Evolutionary conservation across 805 yeast genomes (phyloP).

Genomic region (Martiniozyma abietophila): DNA sequence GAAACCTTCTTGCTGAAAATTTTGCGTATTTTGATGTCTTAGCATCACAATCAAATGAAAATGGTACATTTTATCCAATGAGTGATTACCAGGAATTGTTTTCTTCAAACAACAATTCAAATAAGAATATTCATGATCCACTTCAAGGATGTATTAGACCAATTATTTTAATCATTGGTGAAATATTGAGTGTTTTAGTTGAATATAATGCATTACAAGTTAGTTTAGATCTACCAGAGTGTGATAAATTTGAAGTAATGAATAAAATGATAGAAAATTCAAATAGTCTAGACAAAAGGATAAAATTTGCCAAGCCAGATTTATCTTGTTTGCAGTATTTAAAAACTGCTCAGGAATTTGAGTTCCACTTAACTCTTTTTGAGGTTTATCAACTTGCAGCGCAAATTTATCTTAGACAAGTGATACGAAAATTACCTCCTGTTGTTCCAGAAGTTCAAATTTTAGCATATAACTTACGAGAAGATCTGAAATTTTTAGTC

Average conservation of each 20-base stretch:
- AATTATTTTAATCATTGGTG: conserved; percentile 29
- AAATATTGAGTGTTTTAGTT: conserved; percentile 26
- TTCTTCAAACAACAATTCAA: conserved; percentile 10
- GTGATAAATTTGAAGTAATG: conserved; percentile 16
- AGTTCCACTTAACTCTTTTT: conserved; percentile 27
- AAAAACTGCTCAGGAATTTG: conserved; percentile 18
- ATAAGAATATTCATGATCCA: conserved; percentile 26
- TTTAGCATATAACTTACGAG: conserved; percentile 13
- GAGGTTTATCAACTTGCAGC: conserved; percentile 25
- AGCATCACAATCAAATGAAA: conserved; percentile 28
- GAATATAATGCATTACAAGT: conserved; percentile 16
- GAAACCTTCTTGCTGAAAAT: conserved; percentile 28
- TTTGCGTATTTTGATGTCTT: conserved; percentile 34
- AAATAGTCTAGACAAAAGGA: conserved; percentile 11
- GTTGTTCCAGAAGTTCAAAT: conserved; percentile 21
- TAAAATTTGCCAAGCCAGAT: conserved; percentile 17
- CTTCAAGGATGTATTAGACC: conserved; percentile 35
- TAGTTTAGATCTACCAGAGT: conserved; percentile 15
- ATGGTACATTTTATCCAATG: conserved; percentile 30
- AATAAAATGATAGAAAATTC: conserved; percentile 14
- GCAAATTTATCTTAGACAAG: conserved; percentile 20
- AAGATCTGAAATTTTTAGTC: conserved; percentile 13
- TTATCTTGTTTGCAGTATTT: conserved; percentile 12
- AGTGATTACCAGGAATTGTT: conserved; percentile 25
- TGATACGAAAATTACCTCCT: conserved; percentile 20